These are phyloP conservation scores for Rhododendron molle DNA, from an alignment of 148 eudicot species.

Conservation along the genomic window DNA sequence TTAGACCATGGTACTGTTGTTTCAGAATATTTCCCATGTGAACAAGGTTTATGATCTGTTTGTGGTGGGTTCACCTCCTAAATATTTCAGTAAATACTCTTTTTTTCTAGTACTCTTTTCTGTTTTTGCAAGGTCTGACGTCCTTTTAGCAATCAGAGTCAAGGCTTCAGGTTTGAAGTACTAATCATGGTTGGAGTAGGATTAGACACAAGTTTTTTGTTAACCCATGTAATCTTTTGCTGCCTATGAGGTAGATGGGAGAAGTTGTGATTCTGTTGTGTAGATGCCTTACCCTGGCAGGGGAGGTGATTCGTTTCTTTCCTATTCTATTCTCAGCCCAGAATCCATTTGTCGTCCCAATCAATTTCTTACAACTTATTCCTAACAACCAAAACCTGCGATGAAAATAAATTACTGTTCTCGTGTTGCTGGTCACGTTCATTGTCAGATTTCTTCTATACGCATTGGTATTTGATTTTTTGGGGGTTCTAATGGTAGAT, in stretches of 20 bases:
- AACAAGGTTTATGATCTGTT: background rate
- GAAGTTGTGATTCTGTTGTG: background rate
- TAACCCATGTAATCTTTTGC: background rate
- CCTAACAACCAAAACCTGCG: background rate
- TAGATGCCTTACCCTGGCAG: background rate
- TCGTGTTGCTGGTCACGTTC: background rate
- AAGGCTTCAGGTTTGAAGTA: background rate
- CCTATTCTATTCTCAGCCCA: background rate
- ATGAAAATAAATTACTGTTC: background rate
- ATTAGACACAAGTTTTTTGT: background rate
- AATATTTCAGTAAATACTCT: background rate
- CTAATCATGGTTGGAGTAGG: background rate
- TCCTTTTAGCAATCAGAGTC: background rate
- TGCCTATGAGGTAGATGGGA: background rate
- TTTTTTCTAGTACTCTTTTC: background rate
- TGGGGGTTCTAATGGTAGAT: conserved; percentile 40
- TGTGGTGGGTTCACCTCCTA: background rate
- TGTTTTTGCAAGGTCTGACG: background rate
- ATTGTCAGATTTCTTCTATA: background rate
- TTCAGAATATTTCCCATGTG: background rate
- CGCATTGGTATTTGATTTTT: background rate
- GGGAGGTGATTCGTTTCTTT: background rate
- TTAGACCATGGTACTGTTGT: background rate
- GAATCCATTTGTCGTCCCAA: background rate
- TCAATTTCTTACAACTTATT: background rate